These are phyloP conservation scores for Colletotrichum cuscutae DNA, from an alignment of 2,329 filamentous ascomycete species.

Conservation along the genomic window DNA sequence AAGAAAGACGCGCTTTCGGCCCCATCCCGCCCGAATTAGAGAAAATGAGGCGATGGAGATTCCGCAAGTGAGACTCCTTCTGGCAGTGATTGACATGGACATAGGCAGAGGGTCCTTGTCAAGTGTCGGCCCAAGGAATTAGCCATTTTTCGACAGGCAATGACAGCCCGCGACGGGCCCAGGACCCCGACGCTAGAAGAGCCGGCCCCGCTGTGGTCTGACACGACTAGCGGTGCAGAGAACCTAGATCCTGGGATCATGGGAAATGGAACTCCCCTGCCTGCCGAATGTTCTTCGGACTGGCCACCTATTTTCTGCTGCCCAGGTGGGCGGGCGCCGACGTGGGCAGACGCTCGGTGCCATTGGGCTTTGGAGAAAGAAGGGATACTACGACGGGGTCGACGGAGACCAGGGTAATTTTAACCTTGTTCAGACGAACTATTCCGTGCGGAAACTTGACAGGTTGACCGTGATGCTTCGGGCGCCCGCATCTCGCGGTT, in stretches of 20 bases:
- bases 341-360: conserved; percentile 1
- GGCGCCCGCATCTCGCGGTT: background rate
- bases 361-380: background rate
- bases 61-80: conserved; percentile 9
- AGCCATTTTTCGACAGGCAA: conserved; percentile 14
- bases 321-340: background rate
- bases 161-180: background rate
- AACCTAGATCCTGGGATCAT: background rate
- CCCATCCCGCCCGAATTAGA: background rate
- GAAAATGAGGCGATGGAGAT: conserved; percentile 4
- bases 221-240: background rate
- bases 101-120: background rate
- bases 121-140: background rate
- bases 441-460: too few species aligned
- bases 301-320: background rate
- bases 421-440: conserved; percentile 21
- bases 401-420: background rate
- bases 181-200: conserved; percentile 6
- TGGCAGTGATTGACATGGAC: conserved; percentile 14
- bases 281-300: background rate
- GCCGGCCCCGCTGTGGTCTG: background rate
- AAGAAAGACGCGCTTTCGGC: background rate
- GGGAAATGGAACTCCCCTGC: background rate
- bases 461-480: background rate
- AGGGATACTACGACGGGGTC: background rate